Base-by-base conservation (phyloP, 169 alveolate genomes). In the Theileria sp. region DNA sequence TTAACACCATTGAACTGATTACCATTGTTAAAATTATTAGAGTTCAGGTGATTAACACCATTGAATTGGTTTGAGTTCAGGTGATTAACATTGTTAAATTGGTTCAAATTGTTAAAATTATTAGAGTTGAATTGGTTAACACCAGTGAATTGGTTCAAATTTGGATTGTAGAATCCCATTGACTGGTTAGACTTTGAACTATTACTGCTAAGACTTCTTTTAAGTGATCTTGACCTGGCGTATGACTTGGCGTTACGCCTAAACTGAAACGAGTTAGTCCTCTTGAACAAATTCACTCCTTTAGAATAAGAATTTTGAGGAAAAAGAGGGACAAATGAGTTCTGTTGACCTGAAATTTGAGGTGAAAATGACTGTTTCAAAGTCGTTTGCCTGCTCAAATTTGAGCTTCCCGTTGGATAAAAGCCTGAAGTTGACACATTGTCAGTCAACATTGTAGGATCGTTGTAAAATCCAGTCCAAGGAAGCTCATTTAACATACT, bases 151-250 rank as follows among this genome's bases (percentile, higher is more conserved):
- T n/a, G n/a, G 32, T 56, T 56, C 8, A 23, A 8, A 28, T 10
- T 28, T 3, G 44, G 69, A 32, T 61, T 28, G n/a, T 61, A 13
- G 19, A 8, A 61, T 61, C 44, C 44, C 12, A 10, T 30, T 30
- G 69, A 61, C 69, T 61, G 34, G 44, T 30, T 61, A 2, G 69
- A 28, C 34, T 61, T 61, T 61, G 69, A 23, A n/a, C 44, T 69
- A 60, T 15, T 23, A 32, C 25, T 51, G n/a, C 67, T 69, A 19
- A 13, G 21, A 23, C n/a, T 69, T 23, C 77, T 44, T n/a, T 36
- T 17, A 19, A 69, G 15, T 10, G 66, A 51, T 17, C 51, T 69
- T 13, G 72, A 21, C 50, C 32, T 64, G 25, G 44, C 72, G 19
- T 10, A 8, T 44, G 54, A 13, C 1, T 13, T 44, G 3, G 54